A percentile compares a stretch with the other conserved stretches of the same genome.
Conservation (phyloP, 495 filamentous ascomycete genomes). For the Podospora pseudopauciseta region DNA sequence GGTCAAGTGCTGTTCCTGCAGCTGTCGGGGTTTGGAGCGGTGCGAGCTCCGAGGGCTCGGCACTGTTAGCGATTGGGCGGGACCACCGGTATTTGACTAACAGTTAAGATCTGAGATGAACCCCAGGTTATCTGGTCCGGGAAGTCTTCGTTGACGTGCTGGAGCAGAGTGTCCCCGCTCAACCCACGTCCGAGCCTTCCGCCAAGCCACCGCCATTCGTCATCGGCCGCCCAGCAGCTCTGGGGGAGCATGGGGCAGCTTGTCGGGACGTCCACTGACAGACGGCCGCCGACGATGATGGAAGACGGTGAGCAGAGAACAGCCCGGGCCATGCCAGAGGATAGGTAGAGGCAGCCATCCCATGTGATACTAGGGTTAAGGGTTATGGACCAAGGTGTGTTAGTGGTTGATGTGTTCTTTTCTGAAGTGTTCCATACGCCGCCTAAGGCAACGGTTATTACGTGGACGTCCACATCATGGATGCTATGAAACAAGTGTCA, state of each 20-base stretch:
- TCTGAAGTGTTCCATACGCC: not conserved
- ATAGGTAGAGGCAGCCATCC: not conserved
- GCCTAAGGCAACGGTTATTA: not conserved
- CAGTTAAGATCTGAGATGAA: not conserved
- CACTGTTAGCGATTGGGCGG: not conserved
- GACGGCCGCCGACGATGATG: constrained; percentile 15
- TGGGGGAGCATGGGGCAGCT: not conserved
- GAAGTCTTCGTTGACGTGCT: constrained; percentile 23
- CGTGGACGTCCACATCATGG: not conserved
- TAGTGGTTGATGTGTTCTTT: constrained; percentile 18
- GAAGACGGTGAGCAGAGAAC: constrained; percentile 10
- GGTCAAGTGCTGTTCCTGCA: not conserved
- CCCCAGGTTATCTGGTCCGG: constrained; percentile 14
- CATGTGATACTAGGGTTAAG: not conserved
- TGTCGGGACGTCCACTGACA: constrained; percentile 4
- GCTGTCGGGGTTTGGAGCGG: constrained; percentile 12
- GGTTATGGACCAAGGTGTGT: not conserved
- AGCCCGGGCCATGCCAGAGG: not conserved
- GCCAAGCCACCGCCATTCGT: constrained; percentile 24
- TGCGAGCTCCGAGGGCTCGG: constrained; percentile 18
- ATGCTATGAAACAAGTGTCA: not conserved
- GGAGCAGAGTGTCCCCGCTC: constrained; percentile 10
- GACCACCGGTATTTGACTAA: not conserved
- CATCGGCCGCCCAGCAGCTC: constrained; percentile 12
- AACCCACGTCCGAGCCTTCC: constrained; percentile 31